Percentiles rank a stretch among this genome's conserved stretches.
Conservation (phyloP, 2,329 filamentous ascomycete genomes). For the Dichotomopilus funicola region DNA sequence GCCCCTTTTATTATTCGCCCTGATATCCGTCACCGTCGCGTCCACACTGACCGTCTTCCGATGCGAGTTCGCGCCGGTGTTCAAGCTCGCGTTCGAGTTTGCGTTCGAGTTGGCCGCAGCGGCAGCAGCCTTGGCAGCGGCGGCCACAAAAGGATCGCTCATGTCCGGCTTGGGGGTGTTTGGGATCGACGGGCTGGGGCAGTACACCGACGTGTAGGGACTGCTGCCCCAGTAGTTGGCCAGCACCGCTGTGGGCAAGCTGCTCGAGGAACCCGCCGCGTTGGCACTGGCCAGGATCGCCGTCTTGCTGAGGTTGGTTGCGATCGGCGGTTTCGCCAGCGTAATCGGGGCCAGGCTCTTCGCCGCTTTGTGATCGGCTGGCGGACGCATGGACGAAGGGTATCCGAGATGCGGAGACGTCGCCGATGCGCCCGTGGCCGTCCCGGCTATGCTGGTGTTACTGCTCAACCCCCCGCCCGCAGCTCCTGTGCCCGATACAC, state of each 20-base stretch:
- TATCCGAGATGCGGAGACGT: slow-evolving; percentile 25
- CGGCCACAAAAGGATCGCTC: slow-evolving; percentile 33
- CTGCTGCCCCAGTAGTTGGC: slow-evolving; percentile 92
- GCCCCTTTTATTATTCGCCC: not conserved
- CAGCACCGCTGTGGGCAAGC: slow-evolving; percentile 76
- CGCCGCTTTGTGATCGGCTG: slow-evolving; percentile 41
- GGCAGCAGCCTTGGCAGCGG: slow-evolving; percentile 29
- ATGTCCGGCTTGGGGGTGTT: slow-evolving; percentile 23
- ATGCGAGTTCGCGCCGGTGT: slow-evolving; percentile 24
- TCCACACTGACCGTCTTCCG: slow-evolving; percentile 42
- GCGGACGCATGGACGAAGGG: slow-evolving; percentile 12
- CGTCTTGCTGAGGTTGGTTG: slow-evolving; percentile 79
- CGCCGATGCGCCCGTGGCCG: slow-evolving; percentile 17
- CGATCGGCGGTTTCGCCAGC: slow-evolving; percentile 72
- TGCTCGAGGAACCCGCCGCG: slow-evolving; percentile 53
- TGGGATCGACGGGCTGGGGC: slow-evolving; percentile 22
- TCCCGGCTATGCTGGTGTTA: too few species aligned
- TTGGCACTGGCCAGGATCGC: slow-evolving; percentile 73
- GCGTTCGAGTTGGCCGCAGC: slow-evolving; percentile 29
- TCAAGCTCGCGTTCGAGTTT: slow-evolving; percentile 6
- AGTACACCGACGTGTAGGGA: slow-evolving; percentile 54
- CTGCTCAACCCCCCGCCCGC: too few species aligned
- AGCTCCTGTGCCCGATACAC: not conserved
- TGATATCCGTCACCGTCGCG: slow-evolving; percentile 21
- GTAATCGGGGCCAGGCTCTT: slow-evolving; percentile 72